phyloP scores from a whole-genome alignment of 2,329 filamentous ascomycete species.

The Bipolaris victoriae region DNA sequence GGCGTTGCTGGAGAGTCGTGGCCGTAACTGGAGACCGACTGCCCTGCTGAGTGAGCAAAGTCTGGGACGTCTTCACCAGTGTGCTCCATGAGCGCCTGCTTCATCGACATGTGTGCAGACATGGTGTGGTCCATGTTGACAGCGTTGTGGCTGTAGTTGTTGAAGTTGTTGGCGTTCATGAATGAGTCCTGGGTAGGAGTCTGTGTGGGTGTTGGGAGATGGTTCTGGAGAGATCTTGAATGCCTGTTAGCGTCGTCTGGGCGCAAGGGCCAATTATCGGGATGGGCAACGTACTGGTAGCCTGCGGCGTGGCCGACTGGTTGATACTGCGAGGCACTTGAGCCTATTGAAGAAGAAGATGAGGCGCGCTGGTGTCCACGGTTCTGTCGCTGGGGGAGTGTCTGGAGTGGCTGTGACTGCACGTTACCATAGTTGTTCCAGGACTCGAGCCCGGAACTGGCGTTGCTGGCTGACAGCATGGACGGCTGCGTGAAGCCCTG shows the following conservation, averaged over 20 bases:
- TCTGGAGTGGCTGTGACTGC: constrained; percentile 43
- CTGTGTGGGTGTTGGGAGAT: constrained; percentile 62
- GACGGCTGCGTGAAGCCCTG: constrained; percentile 37
- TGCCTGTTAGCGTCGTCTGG: constrained; percentile 42
- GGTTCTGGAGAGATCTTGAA: constrained; percentile 54
- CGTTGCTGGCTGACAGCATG: constrained; percentile 40
- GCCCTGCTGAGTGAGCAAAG: constrained; percentile 60
- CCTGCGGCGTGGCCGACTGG: constrained; percentile 31
- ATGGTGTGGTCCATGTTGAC: constrained; percentile 52
- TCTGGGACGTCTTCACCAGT: constrained; percentile 58
- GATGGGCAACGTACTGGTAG: constrained; percentile 54
- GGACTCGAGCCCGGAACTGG: constrained; percentile 33
- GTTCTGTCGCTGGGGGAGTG: constrained; percentile 37
- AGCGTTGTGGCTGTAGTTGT: constrained; percentile 53
- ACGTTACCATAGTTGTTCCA: constrained; percentile 45
- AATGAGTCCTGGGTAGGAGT: constrained; percentile 61
- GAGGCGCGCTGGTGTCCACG: constrained; percentile 48
- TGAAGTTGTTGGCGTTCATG: constrained; percentile 53
- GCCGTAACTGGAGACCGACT: constrained; percentile 66
- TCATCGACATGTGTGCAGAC: constrained; percentile 65
- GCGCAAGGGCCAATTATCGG: constrained; percentile 53
- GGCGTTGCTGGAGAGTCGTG: constrained; percentile 67
- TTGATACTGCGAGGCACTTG: constrained; percentile 45
- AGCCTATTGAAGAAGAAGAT: constrained; percentile 49
- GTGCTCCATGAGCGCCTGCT: constrained; percentile 61